These are phyloP conservation scores for Raffaelea ambrosiae DNA, from an alignment of 2,329 filamentous ascomycete genomes.

Conservation along the genomic window DNA sequence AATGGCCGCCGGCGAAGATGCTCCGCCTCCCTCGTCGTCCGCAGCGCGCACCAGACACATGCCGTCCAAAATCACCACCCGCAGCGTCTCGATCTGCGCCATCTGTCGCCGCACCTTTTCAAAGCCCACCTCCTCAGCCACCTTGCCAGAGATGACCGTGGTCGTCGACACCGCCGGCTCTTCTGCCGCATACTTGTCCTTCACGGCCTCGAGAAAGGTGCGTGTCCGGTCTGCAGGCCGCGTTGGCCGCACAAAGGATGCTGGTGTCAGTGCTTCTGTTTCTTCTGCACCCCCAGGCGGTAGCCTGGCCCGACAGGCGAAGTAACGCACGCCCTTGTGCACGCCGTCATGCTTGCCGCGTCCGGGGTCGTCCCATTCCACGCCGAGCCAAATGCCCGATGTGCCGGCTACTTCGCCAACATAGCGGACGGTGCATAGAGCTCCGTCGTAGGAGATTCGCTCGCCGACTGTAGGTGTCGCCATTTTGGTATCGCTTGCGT, in stretches of 20 bases:
- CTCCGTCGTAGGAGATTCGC: conserved; percentile 69
- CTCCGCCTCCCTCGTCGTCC: conserved; percentile 23
- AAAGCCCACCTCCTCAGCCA: conserved; percentile 90
- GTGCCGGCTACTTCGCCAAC: conserved; percentile 69
- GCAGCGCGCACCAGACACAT: conserved; percentile 45
- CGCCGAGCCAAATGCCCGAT: conserved; percentile 80
- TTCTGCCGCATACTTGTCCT: conserved; percentile 73
- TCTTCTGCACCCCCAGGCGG: background rate
- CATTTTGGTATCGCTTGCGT: too few relatives aligned
- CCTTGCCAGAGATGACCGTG: conserved; percentile 68
- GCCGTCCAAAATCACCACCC: conserved; percentile 74
- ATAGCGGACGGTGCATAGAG: conserved; percentile 78
- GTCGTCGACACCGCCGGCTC: conserved; percentile 11
- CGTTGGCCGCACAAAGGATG: conserved; percentile 78
- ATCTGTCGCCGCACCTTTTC: conserved; percentile 82
- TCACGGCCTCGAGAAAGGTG: conserved; percentile 71
- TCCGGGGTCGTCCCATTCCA: conserved; percentile 88
- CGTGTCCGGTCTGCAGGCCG: conserved; percentile 59
- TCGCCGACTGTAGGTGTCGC: conserved; percentile 44
- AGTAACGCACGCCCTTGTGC: conserved; percentile 72
- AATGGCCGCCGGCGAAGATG: conserved; percentile 30
- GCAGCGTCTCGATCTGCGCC: conserved; percentile 68
- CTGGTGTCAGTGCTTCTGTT: conserved; percentile 48
- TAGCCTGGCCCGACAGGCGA: conserved; percentile 57
- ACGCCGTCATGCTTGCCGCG: conserved; percentile 88